Base-by-base conservation (phyloP, 176 grass and related monocot genomes). In the Dendrocalamus sinicus region DNA sequence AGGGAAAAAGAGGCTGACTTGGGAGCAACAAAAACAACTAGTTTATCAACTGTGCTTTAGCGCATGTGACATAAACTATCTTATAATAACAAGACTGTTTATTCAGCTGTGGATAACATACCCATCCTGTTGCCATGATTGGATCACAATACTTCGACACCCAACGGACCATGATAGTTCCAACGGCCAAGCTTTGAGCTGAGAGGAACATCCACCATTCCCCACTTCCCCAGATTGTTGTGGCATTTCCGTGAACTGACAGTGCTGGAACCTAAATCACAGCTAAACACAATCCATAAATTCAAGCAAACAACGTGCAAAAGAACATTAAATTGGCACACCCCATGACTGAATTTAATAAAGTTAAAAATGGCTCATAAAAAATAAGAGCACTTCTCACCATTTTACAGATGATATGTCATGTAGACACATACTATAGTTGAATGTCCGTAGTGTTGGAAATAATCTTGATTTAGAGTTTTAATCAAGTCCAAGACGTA, bases 71-170 rank as follows among this genome's bases (percentile, higher is more conserved):
- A 73, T 4, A 39, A 53, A 22, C 48, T 32, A 80, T 57, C 51
- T 37, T 44, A 78, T 45, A 40, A 19, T 72, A 75, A 48, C 73
- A 64, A 9, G 37, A 75, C 12, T 11, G n/a, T 30, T 39, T 67
- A 58, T 72, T 90, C 80, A 78, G 61, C 74, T 79, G 43, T 16
- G 11, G 61, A 67, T 47, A 84, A 72, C 84, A 86, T 98, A 95
- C 93, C 95, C 95, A 98, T 93, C 95, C 95, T 87, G 93, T 98
- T 60, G 96, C 93, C 96, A 98, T 98, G 79, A 98, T 73, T 80
- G 96, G 91, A 92, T 98, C 96, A 64, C 89, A 95, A 80, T 95
- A 98, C 81, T 95, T 98, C 32, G 91, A 95, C 76, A 98, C 96
- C 96, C 96, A 98, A 14, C 93, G 89, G 23, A 95, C 91, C 96